phyloP scores from a whole-genome alignment of 495 filamentous ascomycete species.

The Peziza echinospora region DNA sequence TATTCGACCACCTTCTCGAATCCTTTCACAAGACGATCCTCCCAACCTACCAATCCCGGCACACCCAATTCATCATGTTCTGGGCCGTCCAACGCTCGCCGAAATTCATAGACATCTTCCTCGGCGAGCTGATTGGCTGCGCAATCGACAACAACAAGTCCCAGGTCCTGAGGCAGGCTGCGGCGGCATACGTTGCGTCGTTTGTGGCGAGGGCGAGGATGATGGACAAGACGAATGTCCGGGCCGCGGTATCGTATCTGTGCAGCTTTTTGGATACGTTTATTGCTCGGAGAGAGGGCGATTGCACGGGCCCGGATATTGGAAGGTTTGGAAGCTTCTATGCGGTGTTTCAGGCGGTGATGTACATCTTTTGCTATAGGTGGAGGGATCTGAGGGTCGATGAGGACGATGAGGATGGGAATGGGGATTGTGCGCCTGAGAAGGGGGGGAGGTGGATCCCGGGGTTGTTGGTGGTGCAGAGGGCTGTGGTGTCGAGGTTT shows the following conservation, averaged over 20 bases:
- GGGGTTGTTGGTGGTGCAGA: conserved; percentile 44
- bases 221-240: conserved; percentile 50
- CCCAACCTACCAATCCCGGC: conserved; percentile 67
- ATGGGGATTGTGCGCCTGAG: conserved; percentile 36
- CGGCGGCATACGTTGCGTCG: conserved; percentile 79
- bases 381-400: conserved; percentile 63
- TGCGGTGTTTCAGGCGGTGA: conserved; percentile 60
- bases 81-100: conserved; percentile 68
- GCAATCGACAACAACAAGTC: conserved; percentile 40
- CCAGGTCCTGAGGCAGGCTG: conserved; percentile 50
- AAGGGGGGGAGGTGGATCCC: conserved; percentile 39
- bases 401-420: conserved; percentile 19
- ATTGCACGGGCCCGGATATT: conserved; percentile 64
- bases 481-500: conserved; percentile 60
- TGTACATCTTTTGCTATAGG: conserved; percentile 96
- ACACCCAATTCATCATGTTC: conserved; percentile 80
- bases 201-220: conserved; percentile 76
- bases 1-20: conserved; percentile 50
- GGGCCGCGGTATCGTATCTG: conserved; percentile 54
- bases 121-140: conserved; percentile 51
- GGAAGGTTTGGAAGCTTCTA: conserved; percentile 70
- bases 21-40: conserved; percentile 73
- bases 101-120: conserved; percentile 54
- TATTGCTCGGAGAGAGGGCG: conserved; percentile 36
- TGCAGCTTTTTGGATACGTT: conserved; percentile 49